These are phyloP conservation scores for Aspergillus carlsbadensis DNA, from an alignment of 495 filamentous ascomycete genomes.

Conservation along the genomic window DNA sequence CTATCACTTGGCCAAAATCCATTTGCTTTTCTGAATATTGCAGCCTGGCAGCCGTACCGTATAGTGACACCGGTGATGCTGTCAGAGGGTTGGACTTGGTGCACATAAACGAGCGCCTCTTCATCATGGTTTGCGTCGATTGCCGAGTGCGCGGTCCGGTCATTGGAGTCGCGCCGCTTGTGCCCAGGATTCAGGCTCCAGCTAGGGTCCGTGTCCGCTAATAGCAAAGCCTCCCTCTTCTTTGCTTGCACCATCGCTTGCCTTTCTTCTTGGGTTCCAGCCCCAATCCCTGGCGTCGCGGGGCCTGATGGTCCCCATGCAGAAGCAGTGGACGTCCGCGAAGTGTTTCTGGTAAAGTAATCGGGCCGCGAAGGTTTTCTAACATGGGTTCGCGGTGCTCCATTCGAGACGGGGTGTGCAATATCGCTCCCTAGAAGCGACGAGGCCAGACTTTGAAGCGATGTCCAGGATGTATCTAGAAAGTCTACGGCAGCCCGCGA, in stretches of 20 bases:
- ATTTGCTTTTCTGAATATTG: constrained; percentile 81
- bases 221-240: constrained; percentile 60
- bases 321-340: constrained; percentile 33
- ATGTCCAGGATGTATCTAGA: constrained; percentile 53
- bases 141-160: constrained; percentile 35
- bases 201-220: constrained; percentile 49
- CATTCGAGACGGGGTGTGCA: constrained; percentile 32
- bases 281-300: constrained; percentile 44
- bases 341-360: constrained; percentile 37
- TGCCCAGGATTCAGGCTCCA: constrained; percentile 47
- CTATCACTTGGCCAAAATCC: constrained; percentile 91
- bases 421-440: constrained; percentile 50
- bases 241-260: constrained; percentile 58
- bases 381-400: constrained; percentile 27
- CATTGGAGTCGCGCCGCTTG: constrained; percentile 61
- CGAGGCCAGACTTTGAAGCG: constrained; percentile 53
- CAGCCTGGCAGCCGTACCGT: constrained; percentile 78
- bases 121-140: constrained; percentile 58
- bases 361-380: constrained; percentile 48
- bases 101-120: constrained; percentile 81
- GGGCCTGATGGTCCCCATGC: constrained; percentile 57
- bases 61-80: constrained; percentile 89
- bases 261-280: constrained; percentile 56
- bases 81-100: constrained; percentile 77
- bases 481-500: constrained; percentile 42